These are phyloP conservation scores for Suhomyces bokatorum DNA, from an alignment of 1,139 yeast genomes.

Conservation along the genomic window DNA sequence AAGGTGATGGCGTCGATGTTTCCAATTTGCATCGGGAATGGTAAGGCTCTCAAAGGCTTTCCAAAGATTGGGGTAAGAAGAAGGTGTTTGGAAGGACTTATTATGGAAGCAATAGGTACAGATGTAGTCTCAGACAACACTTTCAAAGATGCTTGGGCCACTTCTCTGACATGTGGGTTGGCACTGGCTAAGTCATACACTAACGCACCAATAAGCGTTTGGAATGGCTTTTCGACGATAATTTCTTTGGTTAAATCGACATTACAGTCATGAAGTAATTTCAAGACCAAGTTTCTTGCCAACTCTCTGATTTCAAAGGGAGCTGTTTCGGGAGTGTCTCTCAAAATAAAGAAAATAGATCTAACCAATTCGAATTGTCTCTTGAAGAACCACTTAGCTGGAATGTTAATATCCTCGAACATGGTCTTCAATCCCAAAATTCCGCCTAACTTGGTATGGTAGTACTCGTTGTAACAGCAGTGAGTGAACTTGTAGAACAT, in stretches of 20 bases:
- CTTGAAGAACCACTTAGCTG: slow-evolving; percentile 69
- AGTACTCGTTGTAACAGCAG: slow-evolving; percentile 86
- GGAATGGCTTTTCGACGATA: slow-evolving; percentile 70
- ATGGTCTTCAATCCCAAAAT: slow-evolving; percentile 77
- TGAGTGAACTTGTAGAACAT: slow-evolving; percentile 84
- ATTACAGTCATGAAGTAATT: slow-evolving; percentile 66
- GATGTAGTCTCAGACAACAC: slow-evolving; percentile 69
- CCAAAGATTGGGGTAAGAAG: slow-evolving; percentile 92
- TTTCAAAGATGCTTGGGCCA: slow-evolving; percentile 72
- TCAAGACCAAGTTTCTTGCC: slow-evolving; percentile 67
- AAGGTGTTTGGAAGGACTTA: slow-evolving; percentile 80
- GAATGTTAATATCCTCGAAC: slow-evolving; percentile 65
- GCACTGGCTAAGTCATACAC: slow-evolving; percentile 93
- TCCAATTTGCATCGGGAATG: slow-evolving; percentile 98
- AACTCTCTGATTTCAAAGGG: slow-evolving; percentile 74
- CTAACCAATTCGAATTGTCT: slow-evolving; percentile 84
- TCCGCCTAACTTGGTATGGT: slow-evolving; percentile 86
- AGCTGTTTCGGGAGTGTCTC: slow-evolving; percentile 89
- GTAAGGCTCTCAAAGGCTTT: slow-evolving; percentile 92
- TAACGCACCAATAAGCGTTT: slow-evolving; percentile 78
- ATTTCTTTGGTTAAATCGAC: slow-evolving; percentile 58
- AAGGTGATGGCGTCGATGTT: slow-evolving; percentile 94
- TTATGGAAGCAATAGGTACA: slow-evolving; percentile 69
- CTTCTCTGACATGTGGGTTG: slow-evolving; percentile 75
- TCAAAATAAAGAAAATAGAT: slow-evolving; percentile 82